Conservation (phyloP, 129 eudicot genomes). For the Chrysanthemum lavandulifolium region DNA sequence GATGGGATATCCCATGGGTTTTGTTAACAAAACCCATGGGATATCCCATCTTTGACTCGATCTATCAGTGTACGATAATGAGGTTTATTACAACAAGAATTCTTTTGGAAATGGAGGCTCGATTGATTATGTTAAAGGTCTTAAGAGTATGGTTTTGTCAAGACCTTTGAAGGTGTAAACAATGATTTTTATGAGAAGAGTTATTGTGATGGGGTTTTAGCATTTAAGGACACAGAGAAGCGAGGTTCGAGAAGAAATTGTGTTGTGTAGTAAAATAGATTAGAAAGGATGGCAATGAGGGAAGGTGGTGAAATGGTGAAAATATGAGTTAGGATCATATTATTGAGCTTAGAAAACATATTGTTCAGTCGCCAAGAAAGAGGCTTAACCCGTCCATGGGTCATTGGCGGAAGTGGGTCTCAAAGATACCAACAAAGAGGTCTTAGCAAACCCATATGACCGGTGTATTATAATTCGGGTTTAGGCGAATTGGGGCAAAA, state of each 20-base stretch:
- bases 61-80: conserved; percentile 26
- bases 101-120: conserved; percentile 30
- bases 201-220: neutral
- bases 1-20: too few relatives aligned
- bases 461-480: conserved; percentile 61
- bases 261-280: too few relatives aligned
- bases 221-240: conserved; percentile 14
- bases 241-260: conserved; percentile 19
- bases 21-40: conserved; percentile 85
- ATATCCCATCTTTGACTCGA: conserved; percentile 45
- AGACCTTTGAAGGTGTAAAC: neutral
- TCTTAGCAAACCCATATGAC: conserved; percentile 32
- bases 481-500: conserved; percentile 74
- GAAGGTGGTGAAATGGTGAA: too few relatives aligned
- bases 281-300: too few relatives aligned
- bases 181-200: neutral
- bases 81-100: conserved; percentile 30
- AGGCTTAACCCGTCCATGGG: neutral
- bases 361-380: too few relatives aligned
- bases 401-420: too few relatives aligned
- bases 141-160: conserved; percentile 14
- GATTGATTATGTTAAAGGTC: conserved; percentile 15
- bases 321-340: too few relatives aligned
- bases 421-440: too few relatives aligned
- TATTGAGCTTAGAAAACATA: too few relatives aligned